A percentile compares a stretch with the other conserved stretches of the same genome.
Evolutionary conservation across 352 stramenopile species (phyloP).

Genomic region (Globisporangium emineosum): DNA sequence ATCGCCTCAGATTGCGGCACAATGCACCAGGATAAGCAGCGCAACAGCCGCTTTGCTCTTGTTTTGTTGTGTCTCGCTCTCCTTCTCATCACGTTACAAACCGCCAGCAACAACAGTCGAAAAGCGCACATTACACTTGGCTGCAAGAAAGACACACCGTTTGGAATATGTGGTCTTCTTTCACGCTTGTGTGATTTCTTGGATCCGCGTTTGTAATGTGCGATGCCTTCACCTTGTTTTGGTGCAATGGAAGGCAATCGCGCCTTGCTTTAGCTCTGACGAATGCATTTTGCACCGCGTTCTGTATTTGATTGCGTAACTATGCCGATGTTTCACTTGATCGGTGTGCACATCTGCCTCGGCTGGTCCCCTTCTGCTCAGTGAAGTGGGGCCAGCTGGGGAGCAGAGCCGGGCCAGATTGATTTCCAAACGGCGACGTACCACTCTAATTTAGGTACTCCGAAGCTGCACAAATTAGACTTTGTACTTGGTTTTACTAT

Average conservation of each 20-base stretch:
- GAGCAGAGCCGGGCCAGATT: background rate
- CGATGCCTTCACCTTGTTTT: background rate
- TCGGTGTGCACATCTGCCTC: constrained; percentile 12
- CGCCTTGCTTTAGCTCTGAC: background rate
- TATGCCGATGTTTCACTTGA: constrained; percentile 8
- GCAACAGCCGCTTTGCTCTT: too few species aligned
- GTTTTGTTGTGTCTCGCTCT: background rate
- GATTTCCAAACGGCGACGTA: too few species aligned
- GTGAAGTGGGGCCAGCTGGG: constrained; percentile 1
- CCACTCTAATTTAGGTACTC: too few species aligned
- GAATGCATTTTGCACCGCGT: background rate
- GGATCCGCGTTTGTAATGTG: background rate
- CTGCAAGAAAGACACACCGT: background rate
- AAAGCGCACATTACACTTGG: background rate
- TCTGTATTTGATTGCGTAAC: background rate
- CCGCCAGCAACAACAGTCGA: background rate
- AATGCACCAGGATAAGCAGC: background rate
- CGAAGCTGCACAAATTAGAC: too few species aligned
- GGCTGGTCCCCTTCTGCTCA: constrained; percentile 1
- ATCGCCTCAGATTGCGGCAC: too few species aligned
- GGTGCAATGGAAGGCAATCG: too few species aligned
- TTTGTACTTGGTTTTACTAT: too few species aligned
- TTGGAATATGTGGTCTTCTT: too few species aligned
- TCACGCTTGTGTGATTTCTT: background rate
- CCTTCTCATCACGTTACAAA: background rate